Percentiles rank a stretch among this genome's conserved stretches.
These are phyloP conservation scores for Gossypium australe DNA, from an alignment of 345 rosid genomes.

Conservation along the genomic window DNA sequence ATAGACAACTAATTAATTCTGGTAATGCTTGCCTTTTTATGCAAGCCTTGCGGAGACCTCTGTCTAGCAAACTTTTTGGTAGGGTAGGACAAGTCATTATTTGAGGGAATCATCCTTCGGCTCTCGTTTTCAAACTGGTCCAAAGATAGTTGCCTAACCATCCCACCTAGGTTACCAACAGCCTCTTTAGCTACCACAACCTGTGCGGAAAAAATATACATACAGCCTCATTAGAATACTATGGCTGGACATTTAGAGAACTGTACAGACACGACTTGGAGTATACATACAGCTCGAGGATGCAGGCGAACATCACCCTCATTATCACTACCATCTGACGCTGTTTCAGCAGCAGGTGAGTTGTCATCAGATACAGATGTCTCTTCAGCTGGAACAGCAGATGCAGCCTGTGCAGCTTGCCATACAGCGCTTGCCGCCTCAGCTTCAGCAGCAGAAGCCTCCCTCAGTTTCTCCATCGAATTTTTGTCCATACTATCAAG, in stretches of 20 bases:
- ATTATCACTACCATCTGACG: constrained; percentile 60
- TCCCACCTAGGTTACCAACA: constrained; percentile 87
- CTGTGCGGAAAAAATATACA: constrained; percentile 28
- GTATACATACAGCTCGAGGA: constrained; percentile 87
- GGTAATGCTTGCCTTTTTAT: constrained; percentile 65
- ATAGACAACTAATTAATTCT: not conserved
- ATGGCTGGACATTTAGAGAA: constrained; percentile 9
- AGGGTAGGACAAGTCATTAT: constrained; percentile 65
- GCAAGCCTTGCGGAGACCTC: constrained; percentile 89
- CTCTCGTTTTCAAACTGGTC: constrained; percentile 99
- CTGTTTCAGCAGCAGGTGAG: constrained; percentile 60
- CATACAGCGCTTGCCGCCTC: constrained; percentile 92
- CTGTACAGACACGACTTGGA: constrained; percentile 6
- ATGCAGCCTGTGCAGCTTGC: constrained; percentile 89
- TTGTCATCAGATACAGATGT: constrained; percentile 72
- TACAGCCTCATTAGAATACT: constrained; percentile 8
- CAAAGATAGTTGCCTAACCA: constrained; percentile 94
- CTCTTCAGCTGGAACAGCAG: constrained; percentile 59
- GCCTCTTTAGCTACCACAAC: constrained; percentile 99
- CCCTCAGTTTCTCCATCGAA: constrained; percentile 86
- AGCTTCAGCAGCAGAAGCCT: constrained; percentile 99
- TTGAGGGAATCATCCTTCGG: constrained; percentile 83
- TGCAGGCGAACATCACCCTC: constrained; percentile 95
- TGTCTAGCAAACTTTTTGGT: constrained; percentile 78
- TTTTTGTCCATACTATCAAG: constrained; percentile 66